Evolutionary conservation across 139 green algal species (phyloP), one percentile per base, ranked within the genome.

Genomic region (Chlamydomonas schloesseri): DNA sequence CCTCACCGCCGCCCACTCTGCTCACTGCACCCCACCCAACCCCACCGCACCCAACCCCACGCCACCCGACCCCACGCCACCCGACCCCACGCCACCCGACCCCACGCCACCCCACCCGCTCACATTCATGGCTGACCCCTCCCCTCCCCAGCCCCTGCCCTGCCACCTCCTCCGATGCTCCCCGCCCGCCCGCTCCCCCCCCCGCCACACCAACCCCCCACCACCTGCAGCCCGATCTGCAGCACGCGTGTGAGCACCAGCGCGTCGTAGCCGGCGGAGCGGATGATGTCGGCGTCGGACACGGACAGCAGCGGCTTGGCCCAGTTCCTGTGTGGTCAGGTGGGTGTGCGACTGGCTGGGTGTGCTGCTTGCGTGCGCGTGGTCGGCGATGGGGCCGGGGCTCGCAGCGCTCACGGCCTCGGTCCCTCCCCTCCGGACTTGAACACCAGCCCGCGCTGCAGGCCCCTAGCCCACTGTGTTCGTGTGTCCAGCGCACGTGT

Each of bases 261-360:
- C 11, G 37, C 62, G 28, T 84, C 77, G 33, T 67, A 84, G 18
- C 77, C 77, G 31, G 37, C 65, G 62, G 37, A 74, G 36, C 62
- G 42, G 0, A 84, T 42, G 36, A 84, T 84, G 60, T 84, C 77
- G 4, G 77, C 62, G 23, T 84, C 77, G 2, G 62, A 74, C 77
- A 84, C 77, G 4, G 77, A 64, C 60, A 84, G 62, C 62, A 84
- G 37, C 17, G 77, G 77, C 18, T 31, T 8, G 37, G 73, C 24
- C 75, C 75, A 82, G 58, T 82, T 82, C 75, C 73, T 81, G 73
- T 47, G 37, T n/a, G n/a, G n/a, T n/a, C n/a, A n/a, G n/a, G n/a
- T n/a, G 2, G 2, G 34, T 13, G 18, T 33, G 20, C 23, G 23
- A 69, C 23, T 15, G 24, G 62, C 20, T n/a, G n/a, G n/a, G n/a